Evolutionary conservation across 352 stramenopile genomes (phyloP), one percentile per base, ranked within the genome.

Genomic region (Pythium monospermum): DNA sequence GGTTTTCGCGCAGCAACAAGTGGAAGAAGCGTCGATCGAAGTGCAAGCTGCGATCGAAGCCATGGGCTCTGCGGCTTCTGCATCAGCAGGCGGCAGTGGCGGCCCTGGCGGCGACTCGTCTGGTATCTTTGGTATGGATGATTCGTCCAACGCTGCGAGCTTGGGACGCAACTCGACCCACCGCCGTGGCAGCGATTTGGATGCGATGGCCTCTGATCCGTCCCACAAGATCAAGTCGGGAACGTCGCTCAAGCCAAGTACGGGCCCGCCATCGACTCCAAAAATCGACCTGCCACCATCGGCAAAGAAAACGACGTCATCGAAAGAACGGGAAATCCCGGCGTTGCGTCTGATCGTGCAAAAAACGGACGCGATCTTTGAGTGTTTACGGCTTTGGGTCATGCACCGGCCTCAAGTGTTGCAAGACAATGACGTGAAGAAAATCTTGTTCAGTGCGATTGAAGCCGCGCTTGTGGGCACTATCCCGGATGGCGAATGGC

Each of bases 21-120:
- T 94, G 8, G 83, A 94, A 65, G 79, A 92, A 64, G 77, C 83
- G 13, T 94, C 83, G 0, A 91, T 91, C 42, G 83, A 91, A 66
- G 80, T 94, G 0, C 83, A 91, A 49, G 66, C 81, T 2, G 76
- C 78, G 2, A 86, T 94, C 53, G 83, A 94, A 62, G 76, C 52
- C 28, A 54, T 59, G 45, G 43, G 33, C 23, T 19, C 30, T 53
- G 10, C 62, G 73, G 5, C 26, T 19, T 19, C 2, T 10, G 22
- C 40, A 7, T 21, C 25, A 15, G 40, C 13, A 12, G 40, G 22
- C n/a, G n/a, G n/a, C n/a, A n/a, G n/a, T n/a, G n/a, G n/a, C n/a
- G n/a, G n/a, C n/a, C n/a, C n/a, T 49, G 7, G 42, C 38, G 11
- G 49, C 16, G 54, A 60, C 59, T 6, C 49, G n/a, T 61, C 51